phyloP scores from a whole-genome alignment of 805 yeast species.

The Blastobotrys chiropterorum region DNA sequence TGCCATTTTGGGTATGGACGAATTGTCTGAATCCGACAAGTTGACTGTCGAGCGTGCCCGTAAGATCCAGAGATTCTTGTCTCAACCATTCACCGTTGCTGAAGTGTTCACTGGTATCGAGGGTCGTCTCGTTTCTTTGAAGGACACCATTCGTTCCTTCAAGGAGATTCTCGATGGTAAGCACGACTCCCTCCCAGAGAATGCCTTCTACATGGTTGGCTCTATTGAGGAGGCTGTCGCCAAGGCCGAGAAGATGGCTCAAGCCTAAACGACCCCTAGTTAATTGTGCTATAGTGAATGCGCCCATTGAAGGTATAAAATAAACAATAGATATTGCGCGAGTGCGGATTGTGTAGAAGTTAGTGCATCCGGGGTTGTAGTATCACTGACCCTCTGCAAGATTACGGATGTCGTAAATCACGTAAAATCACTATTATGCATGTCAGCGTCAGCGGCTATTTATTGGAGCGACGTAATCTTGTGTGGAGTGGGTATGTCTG shows the following conservation, averaged over 20 bases:
- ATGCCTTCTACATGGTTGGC: conserved; percentile 99
- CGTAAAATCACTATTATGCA: too few species aligned
- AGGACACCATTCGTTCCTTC: conserved; percentile 92
- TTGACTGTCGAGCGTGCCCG: conserved; percentile 99
- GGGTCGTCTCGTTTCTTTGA: conserved; percentile 95
- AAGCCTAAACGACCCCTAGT: not conserved
- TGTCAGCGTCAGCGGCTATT: too few species aligned
- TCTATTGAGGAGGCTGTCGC: conserved; percentile 98
- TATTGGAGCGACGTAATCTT: too few species aligned
- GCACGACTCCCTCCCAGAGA: conserved; percentile 98
- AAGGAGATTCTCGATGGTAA: conserved; percentile 96
- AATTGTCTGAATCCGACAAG: conserved; percentile 97
- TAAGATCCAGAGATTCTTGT: conserved; percentile 99
- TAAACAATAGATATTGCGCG: not conserved
- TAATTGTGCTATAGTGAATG: not conserved
- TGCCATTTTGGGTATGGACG: conserved; percentile 99
- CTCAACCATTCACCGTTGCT: conserved; percentile 99
- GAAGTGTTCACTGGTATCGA: conserved; percentile 99
- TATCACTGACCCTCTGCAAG: too few species aligned
- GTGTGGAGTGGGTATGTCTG: too few species aligned
- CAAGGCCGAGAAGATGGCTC: conserved; percentile 97
- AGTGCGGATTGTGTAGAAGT: not conserved
- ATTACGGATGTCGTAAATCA: too few species aligned
- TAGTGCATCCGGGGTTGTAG: too few species aligned
- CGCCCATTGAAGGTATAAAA: not conserved